Evolutionary conservation across 129 eudicot species (phyloP), one percentile per base, ranked within the genome.

Genomic region (Saussurea involucrata): DNA sequence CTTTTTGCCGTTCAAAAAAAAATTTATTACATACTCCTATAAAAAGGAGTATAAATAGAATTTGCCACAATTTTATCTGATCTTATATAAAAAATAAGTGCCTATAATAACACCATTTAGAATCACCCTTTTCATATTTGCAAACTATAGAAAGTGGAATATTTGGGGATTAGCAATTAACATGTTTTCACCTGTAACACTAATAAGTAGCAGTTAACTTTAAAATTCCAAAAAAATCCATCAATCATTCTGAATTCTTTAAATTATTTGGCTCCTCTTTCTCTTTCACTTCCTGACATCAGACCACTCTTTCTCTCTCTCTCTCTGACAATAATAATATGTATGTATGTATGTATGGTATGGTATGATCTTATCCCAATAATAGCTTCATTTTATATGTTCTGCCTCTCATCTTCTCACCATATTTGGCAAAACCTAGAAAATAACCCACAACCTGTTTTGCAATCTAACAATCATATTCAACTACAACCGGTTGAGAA

Each of bases 341-440:
- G 7, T 53, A n/a, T 40, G 49, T 40, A 53, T 53, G 61, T 37
- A 9, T 37, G 46, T 40, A 53, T 40, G 49, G 46, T 40, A 53
- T 40, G 49, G 24, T 4, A 63, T 73, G 55, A 80, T 74, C 84
- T 80, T 80, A 80, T 80, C 84, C 73, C 77, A 79, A 44, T 79
- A 72, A 79, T 79, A 44, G 61, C 71, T 65, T 33, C 64, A 61
- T 17, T 17, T 53, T 32, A 71, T 42, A 75, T 79, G 20, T 60
- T 20, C 25, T 22, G 7, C 65, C 9, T 69, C 31, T 78, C 75
- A 22, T 78, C 82, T 58, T 69, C 82, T 69, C 82, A 18, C 76
- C 75, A 78, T 73, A 80, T 80, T 80, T 80, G 70, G 84, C 65
- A 80, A 80, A 73, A 73, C 74, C 79, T 55, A 73, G 71, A 66